Conservation (phyloP, 805 yeast genomes). For the Lachancea fermentati region DNA sequence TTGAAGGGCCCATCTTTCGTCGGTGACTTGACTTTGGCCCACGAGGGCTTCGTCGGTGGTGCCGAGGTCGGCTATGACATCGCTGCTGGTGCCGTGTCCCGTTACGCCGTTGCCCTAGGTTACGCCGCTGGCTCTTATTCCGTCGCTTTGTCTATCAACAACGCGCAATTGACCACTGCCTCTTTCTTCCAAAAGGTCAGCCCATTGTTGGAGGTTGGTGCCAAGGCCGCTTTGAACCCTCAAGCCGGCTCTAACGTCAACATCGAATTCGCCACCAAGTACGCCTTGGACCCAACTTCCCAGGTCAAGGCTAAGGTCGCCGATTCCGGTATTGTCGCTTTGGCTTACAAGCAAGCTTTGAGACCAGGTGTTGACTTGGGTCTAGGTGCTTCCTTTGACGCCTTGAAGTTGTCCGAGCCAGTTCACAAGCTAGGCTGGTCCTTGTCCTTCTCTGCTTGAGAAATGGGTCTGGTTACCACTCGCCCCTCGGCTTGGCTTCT, state of each 20-base stretch:
- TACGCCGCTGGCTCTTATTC: constrained; percentile 86
- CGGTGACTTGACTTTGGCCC: constrained; percentile 92
- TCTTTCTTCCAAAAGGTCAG: constrained; percentile 96
- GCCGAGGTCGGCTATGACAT: constrained; percentile 97
- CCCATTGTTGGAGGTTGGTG: constrained; percentile 92
- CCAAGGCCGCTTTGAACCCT: constrained; percentile 94
- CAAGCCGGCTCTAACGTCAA: constrained; percentile 67
- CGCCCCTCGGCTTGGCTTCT: no score
- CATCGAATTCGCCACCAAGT: constrained; percentile 94
- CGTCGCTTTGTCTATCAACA: constrained; percentile 63
- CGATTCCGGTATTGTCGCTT: constrained; percentile 90
- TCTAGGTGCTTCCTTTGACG: constrained; percentile 94
- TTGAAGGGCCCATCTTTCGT: constrained; percentile 93
- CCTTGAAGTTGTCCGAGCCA: constrained; percentile 90
- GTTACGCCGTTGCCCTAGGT: constrained; percentile 90
- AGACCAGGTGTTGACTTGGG: constrained; percentile 97
- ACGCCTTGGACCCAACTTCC: constrained; percentile 79
- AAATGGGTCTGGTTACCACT: background rate
- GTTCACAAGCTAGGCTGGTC: constrained; percentile 98
- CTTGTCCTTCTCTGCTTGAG: constrained; percentile 83
- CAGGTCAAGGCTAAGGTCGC: constrained; percentile 96
- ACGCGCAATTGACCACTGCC: constrained; percentile 85
- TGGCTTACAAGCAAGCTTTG: constrained; percentile 89
- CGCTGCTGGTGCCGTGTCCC: constrained; percentile 84
- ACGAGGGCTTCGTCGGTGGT: constrained; percentile 95